Base-by-base conservation (phyloP, 805 yeast species). In the Lipomyces yamanashiensis region DNA sequence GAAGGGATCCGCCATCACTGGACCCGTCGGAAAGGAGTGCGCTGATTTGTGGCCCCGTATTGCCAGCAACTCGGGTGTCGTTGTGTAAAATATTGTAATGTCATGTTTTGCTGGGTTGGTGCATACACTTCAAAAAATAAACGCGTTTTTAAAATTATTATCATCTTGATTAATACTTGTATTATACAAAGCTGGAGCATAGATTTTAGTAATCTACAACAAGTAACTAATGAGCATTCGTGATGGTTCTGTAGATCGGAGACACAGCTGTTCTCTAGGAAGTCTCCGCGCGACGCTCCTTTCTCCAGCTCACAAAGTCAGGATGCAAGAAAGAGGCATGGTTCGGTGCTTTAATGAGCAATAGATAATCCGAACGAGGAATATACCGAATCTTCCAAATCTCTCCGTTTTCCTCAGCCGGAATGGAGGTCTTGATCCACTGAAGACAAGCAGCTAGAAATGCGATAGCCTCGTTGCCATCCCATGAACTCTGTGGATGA, bases 41-140 rank as follows among this genome's bases (percentile, higher is more conserved):
- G 99, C 99, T 81, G 99, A 95, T 81, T 89, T 95, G 83, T 95
- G 99, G 99, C 99, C 99, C 82, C 91, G 99, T 87, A 95, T 95
- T 86, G 98, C 99, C 80, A 92, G 98, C 76, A 91, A 91, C 93
- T 95, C 99, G 77, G 99, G 99, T 91, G 99, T 95, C 82, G 99
- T 95, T 82, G 99, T 92, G 82, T 95, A 92, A 87, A 77, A 44
- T 60, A 60, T 19, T 53, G 57, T 53, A 39, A 53, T 53, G 57
- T 53, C 57, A 53, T 53, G 57, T 53, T 53, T 53, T 53, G 57
- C 57, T 53, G 57, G 57, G 57, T 53, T 53, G 57, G 57, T 53
- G 57, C 57, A 53, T 53, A 53, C 57, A 53, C 57, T 53, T 45
- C n/a, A 19, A 40, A 53, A 53, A 53, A 53, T 41, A 53, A 53